Evolutionary conservation across 1,139 yeast genomes (phyloP).

Genomic region (Candida frijolesensis): DNA sequence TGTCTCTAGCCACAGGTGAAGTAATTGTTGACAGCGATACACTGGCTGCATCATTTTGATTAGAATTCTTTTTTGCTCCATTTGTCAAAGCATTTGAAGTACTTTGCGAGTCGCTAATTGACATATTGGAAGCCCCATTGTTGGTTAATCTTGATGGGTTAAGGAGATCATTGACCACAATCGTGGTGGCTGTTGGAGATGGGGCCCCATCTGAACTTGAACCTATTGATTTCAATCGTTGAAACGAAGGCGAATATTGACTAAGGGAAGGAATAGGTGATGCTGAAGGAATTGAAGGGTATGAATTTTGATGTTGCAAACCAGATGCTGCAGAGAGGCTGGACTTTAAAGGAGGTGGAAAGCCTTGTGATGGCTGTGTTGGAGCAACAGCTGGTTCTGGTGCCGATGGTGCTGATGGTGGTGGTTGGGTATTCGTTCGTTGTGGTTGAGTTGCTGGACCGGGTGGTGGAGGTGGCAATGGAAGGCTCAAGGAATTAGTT

Average conservation of each 20-base stretch:
- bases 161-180: not conserved
- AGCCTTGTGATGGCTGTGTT: conserved; percentile 6
- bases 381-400: conserved; percentile 6
- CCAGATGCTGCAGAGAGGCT: conserved; percentile 2
- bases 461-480: conserved; percentile 14
- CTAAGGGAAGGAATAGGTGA: conserved; percentile 8
- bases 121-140: not conserved
- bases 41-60: not conserved
- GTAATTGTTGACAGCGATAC: conserved; percentile 1
- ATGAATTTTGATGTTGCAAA: conserved; percentile 1
- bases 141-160: conserved; percentile 1
- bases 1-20: conserved; percentile 15
- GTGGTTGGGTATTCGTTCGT: not conserved
- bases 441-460: conserved; percentile 4
- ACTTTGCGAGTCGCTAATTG: not conserved
- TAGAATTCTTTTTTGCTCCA: not conserved
- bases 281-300: not conserved
- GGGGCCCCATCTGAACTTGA: conserved; percentile 5
- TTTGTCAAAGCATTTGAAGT: not conserved
- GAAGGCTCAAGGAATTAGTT: conserved; percentile 6
- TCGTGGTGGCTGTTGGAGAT: conserved; percentile 7
- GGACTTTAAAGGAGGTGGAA: conserved; percentile 3
- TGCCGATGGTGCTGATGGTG: not conserved
- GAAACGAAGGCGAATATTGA: conserved; percentile 7
- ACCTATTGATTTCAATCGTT: conserved; percentile 8